Evolutionary conservation across 176 grass and related monocot species (phyloP).

Genomic region (Tillandsia fasciculata): DNA sequence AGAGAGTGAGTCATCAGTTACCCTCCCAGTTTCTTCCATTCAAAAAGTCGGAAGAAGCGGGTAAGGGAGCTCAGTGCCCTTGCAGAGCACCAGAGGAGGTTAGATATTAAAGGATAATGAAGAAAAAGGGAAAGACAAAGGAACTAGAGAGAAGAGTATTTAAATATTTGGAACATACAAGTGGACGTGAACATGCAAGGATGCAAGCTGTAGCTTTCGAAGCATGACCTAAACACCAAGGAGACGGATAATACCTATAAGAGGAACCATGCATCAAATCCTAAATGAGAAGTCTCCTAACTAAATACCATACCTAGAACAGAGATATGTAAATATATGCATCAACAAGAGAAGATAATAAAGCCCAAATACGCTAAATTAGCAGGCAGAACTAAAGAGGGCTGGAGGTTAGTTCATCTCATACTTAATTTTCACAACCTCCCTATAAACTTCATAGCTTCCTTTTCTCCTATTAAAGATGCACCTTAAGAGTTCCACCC

Average conservation of each 20-base stretch:
- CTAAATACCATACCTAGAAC: not conserved
- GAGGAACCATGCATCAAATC: not conserved
- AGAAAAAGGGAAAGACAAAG: constrained; percentile 13
- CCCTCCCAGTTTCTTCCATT: constrained; percentile 45
- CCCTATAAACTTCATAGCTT: not conserved
- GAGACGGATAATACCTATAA: not conserved
- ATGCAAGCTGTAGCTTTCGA: not conserved
- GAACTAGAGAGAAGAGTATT: not conserved
- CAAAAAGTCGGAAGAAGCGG: constrained; percentile 75
- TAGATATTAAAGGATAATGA: constrained; percentile 19
- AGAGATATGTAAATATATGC: not conserved
- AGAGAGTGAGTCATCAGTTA: not conserved
- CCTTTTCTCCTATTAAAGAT: not conserved
- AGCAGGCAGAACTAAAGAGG: not conserved
- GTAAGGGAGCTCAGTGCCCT: constrained; percentile 22
- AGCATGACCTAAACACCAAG: not conserved
- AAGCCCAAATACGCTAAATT: not conserved
- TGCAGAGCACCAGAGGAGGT: constrained; percentile 28
- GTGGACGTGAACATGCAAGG: constrained; percentile 17
- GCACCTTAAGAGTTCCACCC: not conserved
- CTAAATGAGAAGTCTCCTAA: not conserved
- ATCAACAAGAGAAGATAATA: too few relatives aligned
- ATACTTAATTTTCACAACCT: not conserved
- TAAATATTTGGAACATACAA: not conserved
- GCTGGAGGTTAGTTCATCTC: not conserved